A percentile compares a stretch with the other conserved stretches of the same genome.
phyloP scores from a whole-genome alignment of 345 rosid species.

The Trapa incisa region DNA sequence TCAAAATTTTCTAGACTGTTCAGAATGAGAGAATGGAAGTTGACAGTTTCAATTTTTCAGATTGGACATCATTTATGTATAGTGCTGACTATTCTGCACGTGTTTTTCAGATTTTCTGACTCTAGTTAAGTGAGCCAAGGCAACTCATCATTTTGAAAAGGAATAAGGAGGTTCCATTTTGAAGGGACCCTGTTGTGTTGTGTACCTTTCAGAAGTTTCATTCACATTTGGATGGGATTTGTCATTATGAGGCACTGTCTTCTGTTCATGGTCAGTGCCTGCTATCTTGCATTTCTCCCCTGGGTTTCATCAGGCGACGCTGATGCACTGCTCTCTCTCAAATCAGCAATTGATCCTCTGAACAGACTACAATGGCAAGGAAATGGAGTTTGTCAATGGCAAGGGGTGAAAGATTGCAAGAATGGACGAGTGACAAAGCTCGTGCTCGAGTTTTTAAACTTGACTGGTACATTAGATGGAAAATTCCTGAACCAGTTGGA shows the following conservation, averaged over 20 bases:
- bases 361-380: conserved; percentile 43
- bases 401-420: conserved; percentile 59
- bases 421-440: conserved; percentile 76
- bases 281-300: conserved; percentile 18
- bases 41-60: too few species aligned
- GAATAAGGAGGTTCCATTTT: neutral
- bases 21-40: too few species aligned
- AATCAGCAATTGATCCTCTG: conserved; percentile 55
- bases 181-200: neutral
- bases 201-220: conserved; percentile 1
- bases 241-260: conserved; percentile 22
- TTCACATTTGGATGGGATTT: conserved; percentile 11
- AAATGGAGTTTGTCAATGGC: conserved; percentile 51
- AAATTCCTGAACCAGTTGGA: conserved; percentile 48
- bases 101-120: neutral
- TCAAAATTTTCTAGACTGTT: too few species aligned
- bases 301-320: conserved; percentile 49
- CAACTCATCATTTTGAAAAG: neutral
- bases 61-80: too few species aligned
- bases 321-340: conserved; percentile 59
- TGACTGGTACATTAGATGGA: conserved; percentile 46
- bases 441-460: conserved; percentile 55
- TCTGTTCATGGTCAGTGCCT: conserved; percentile 14
- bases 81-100: too few species aligned
- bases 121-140: neutral